These are phyloP conservation scores for Umbelopsis vinacea DNA, from an alignment of 192 early-diverging fungal genomes.

Conservation along the genomic window DNA sequence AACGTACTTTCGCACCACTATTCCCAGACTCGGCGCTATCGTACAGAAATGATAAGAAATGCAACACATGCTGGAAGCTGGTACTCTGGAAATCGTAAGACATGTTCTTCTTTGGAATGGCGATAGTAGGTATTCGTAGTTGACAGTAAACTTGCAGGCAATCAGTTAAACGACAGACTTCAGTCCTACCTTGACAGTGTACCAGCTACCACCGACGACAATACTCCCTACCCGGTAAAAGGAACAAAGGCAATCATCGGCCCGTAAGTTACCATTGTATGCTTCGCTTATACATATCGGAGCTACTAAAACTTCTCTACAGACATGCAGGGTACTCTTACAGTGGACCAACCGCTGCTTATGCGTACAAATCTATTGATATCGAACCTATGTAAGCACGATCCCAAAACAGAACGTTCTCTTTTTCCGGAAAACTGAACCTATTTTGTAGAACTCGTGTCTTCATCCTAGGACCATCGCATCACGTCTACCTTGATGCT, in stretches of 20 bases:
- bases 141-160: constrained; percentile 27
- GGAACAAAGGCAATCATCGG: constrained; percentile 71
- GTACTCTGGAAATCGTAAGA: constrained; percentile 59
- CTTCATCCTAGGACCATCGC: constrained; percentile 93
- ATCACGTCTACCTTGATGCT: constrained; percentile 80
- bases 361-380: constrained; percentile 81
- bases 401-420: no score
- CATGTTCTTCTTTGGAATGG: neutral
- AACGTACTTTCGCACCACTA: neutral
- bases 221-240: constrained; percentile 44
- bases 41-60: constrained; percentile 36
- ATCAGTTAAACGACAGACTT: constrained; percentile 54
- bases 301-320: neutral
- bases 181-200: constrained; percentile 55
- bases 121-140: neutral
- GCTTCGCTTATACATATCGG: neutral
- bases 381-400: constrained; percentile 53
- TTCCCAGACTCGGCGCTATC: neutral
- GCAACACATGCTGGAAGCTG: constrained; percentile 75
- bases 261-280: constrained; percentile 60
- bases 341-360: constrained; percentile 89
- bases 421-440: neutral
- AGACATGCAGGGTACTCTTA: constrained; percentile 94
- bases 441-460: constrained; percentile 66
- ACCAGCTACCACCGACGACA: constrained; percentile 30